A percentile compares a stretch with the other conserved stretches of the same genome.
Conservation (phyloP, 805 yeast genomes). For the Blastobotrys chiropterorum region DNA sequence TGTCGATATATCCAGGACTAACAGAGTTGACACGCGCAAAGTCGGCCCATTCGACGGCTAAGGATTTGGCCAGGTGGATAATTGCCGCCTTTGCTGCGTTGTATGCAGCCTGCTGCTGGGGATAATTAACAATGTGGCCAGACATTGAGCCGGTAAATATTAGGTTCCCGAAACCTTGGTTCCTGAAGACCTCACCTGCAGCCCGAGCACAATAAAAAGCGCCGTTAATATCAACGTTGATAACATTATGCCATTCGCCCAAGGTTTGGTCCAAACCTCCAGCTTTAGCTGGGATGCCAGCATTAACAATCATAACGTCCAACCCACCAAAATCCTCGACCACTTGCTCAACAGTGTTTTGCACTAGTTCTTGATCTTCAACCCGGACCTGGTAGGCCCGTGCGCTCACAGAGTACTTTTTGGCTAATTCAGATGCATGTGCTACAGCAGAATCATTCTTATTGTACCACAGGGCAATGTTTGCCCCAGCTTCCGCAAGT, state of each 20-base stretch:
- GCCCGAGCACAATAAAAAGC: constrained; percentile 65
- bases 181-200: constrained; percentile 57
- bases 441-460: constrained; percentile 59
- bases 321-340: constrained; percentile 47
- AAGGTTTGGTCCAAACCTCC: constrained; percentile 51
- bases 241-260: constrained; percentile 45
- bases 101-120: constrained; percentile 29
- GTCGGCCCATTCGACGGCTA: constrained; percentile 55
- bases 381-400: background rate
- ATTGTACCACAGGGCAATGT: constrained; percentile 44
- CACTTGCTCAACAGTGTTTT: constrained; percentile 40
- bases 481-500: constrained; percentile 12
- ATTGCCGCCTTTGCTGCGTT: constrained; percentile 36
- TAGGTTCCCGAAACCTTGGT: constrained; percentile 54
- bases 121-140: constrained; percentile 66
- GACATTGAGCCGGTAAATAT: constrained; percentile 76
- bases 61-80: constrained; percentile 31
- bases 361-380: constrained; percentile 22
- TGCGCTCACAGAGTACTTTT: background rate
- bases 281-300: constrained; percentile 46
- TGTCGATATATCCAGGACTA: constrained; percentile 55
- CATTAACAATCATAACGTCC: constrained; percentile 67
- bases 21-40: constrained; percentile 50
- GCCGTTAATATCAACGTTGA: constrained; percentile 65
- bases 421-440: constrained; percentile 28